These are phyloP conservation scores for Protomyces inouyei DNA, from an alignment of 1,139 yeast genomes.

Conservation along the genomic window DNA sequence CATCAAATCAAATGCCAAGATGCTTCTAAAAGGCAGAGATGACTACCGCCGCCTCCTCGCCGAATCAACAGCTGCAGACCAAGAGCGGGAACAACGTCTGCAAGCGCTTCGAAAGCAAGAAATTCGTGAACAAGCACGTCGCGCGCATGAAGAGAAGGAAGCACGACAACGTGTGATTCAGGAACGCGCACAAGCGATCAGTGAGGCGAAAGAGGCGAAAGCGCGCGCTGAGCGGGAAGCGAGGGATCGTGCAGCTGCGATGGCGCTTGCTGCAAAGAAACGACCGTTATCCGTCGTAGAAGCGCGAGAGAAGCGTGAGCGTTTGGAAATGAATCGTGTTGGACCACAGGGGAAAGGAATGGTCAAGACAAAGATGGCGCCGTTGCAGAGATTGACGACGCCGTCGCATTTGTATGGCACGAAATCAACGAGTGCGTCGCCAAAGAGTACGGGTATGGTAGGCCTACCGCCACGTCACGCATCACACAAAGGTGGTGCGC, in stretches of 20 bases:
- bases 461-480: neutral
- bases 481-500: neutral
- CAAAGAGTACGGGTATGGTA: neutral
- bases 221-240: slow-evolving; percentile 2
- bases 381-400: neutral
- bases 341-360: neutral
- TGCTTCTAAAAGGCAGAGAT: neutral
- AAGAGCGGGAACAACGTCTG: slow-evolving; percentile 2
- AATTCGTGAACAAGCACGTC: slow-evolving; percentile 14
- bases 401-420: neutral
- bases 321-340: slow-evolving; percentile 16
- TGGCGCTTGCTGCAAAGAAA: slow-evolving; percentile 1
- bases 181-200: neutral
- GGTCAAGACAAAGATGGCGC: neutral
- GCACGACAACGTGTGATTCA: neutral
- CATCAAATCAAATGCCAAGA: neutral
- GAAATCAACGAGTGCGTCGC: neutral
- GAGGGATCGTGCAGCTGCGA: slow-evolving; percentile 7
- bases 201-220: neutral
- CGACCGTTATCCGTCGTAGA: slow-evolving; percentile 23
- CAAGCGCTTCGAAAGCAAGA: slow-evolving; percentile 9
- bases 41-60: slow-evolving; percentile 7
- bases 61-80: slow-evolving; percentile 2
- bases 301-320: slow-evolving; percentile 22
- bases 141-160: slow-evolving; percentile 22